Conservation (phyloP, 106 monocot species). For the Triglochin maritima region DNA sequence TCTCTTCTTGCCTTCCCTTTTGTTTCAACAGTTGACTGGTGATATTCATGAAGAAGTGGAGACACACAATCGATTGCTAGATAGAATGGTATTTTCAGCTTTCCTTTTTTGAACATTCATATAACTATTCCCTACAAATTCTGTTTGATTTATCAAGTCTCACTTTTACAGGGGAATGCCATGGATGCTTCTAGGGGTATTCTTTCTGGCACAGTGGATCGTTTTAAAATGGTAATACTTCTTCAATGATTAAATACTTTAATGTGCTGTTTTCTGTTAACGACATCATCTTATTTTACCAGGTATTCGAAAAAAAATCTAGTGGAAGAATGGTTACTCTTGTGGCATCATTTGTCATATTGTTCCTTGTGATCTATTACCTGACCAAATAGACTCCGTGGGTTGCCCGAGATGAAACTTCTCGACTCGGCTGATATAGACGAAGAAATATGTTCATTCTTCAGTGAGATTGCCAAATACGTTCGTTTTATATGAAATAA, state of each 20-base stretch:
- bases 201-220: conserved; percentile 80
- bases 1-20: no score
- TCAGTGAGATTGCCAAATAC: no score
- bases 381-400: conserved; percentile 41
- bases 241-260: neutral
- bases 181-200: conserved; percentile 96
- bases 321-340: conserved; percentile 76
- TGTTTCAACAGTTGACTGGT: conserved; percentile 57
- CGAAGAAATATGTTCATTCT: no score
- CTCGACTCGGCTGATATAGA: no score
- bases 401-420: neutral
- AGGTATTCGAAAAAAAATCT: conserved; percentile 94
- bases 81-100: conserved; percentile 51
- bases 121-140: neutral
- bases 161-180: conserved; percentile 46
- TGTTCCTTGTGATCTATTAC: conserved; percentile 88
- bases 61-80: conserved; percentile 60
- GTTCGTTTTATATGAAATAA: no score
- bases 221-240: conserved; percentile 76
- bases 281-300: neutral
- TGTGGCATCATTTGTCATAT: conserved; percentile 69
- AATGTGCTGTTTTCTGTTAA: neutral
- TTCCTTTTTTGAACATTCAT: neutral
- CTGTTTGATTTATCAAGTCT: no score
- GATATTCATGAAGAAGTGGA: conserved; percentile 96